Evolutionary conservation across 2,329 filamentous ascomycete species (phyloP).

Genomic region (Ambrosiella cleistominuta): DNA sequence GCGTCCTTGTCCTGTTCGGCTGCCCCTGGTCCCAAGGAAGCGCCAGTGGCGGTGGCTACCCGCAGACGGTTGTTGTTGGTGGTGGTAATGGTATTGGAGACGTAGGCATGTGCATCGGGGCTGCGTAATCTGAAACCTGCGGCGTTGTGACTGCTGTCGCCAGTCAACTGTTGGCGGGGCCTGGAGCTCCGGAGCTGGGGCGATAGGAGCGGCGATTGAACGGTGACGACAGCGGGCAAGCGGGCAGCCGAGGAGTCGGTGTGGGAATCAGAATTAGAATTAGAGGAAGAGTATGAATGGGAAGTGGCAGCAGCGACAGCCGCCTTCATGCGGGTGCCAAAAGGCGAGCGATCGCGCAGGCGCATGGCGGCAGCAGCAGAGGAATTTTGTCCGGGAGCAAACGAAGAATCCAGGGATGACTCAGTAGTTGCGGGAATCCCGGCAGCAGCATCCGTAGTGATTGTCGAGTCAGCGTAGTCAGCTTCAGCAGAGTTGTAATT

Average conservation of each 20-base stretch:
- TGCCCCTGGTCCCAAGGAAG: neutral
- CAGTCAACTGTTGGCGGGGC: constrained; percentile 61
- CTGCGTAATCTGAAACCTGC: constrained; percentile 50
- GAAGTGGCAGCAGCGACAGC: constrained; percentile 20
- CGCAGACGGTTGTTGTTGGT: constrained; percentile 22
- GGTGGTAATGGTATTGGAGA: constrained; percentile 18
- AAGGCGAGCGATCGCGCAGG: constrained; percentile 7
- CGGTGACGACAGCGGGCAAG: constrained; percentile 56
- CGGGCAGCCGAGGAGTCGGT: constrained; percentile 32
- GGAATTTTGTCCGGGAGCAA: neutral
- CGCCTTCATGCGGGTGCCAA: constrained; percentile 24
- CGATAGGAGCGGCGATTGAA: constrained; percentile 53
- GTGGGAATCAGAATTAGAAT: constrained; percentile 20
- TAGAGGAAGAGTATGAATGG: neutral
- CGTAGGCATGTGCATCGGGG: constrained; percentile 20
- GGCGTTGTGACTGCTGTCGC: constrained; percentile 38
- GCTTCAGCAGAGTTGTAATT: neutral
- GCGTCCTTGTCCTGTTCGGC: neutral
- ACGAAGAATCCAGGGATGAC: neutral
- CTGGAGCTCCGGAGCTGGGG: constrained; percentile 66
- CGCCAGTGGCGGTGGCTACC: constrained; percentile 2
- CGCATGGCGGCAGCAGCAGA: neutral
- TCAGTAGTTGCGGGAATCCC: neutral
- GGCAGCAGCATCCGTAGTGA: neutral
- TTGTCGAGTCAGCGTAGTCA: neutral